Conservation (phyloP, 345 rosid genomes). For the Euclidium syriacum region DNA sequence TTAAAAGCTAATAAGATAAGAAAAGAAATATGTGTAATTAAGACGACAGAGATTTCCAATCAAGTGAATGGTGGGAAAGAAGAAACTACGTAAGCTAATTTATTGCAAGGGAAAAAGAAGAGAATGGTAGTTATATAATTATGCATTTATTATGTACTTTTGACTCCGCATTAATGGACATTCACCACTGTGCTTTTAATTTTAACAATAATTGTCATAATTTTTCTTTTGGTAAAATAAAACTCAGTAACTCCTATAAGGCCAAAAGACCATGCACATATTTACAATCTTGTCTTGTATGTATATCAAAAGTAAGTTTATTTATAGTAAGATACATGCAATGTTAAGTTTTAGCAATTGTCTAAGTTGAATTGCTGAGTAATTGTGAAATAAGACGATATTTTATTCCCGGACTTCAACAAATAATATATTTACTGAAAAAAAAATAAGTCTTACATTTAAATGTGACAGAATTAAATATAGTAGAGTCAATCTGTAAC, state of each 20-base stretch:
- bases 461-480: too few species aligned
- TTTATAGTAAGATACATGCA: background rate
- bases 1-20: background rate
- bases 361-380: background rate
- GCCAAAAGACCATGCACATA: background rate
- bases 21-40: background rate
- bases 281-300: background rate
- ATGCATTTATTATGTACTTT: slow-evolving; percentile 25
- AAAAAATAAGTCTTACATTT: too few species aligned
- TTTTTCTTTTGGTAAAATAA: background rate
- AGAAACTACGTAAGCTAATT: slow-evolving; percentile 22
- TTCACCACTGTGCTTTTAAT: slow-evolving; percentile 15
- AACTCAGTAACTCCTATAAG: background rate
- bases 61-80: slow-evolving; percentile 26
- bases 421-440: too few species aligned
- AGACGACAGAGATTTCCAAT: slow-evolving; percentile 13
- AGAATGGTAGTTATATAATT: slow-evolving; percentile 17
- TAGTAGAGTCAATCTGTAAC: background rate
- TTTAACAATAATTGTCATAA: background rate
- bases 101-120: slow-evolving; percentile 6
- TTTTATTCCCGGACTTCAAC: background rate
- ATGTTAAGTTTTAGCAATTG: background rate
- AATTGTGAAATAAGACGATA: background rate
- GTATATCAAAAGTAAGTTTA: background rate
- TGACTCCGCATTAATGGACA: slow-evolving; percentile 27